phyloP scores from a whole-genome alignment of 176 grass and related monocot genomes.

The Panicum miliaceum region DNA sequence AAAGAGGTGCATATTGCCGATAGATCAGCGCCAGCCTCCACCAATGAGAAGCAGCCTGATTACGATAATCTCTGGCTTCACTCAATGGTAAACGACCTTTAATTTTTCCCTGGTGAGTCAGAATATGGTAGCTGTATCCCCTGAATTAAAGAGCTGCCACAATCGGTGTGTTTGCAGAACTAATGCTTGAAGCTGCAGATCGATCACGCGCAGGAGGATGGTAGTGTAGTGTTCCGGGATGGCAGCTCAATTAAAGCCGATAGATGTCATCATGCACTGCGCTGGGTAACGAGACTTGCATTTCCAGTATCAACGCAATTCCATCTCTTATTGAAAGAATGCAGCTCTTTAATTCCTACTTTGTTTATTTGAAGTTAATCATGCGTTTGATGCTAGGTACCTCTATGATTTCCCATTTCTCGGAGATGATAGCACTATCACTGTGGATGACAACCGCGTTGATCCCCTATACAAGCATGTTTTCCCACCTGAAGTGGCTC shows the following conservation, averaged over 20 bases:
- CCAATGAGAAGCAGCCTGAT: conserved; percentile 52
- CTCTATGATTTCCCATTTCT: conserved; percentile 75
- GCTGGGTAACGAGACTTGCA: conserved; percentile 63
- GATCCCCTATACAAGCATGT: conserved; percentile 79
- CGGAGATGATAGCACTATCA: conserved; percentile 52
- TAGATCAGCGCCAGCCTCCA: conserved; percentile 50
- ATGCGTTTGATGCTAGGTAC: conserved; percentile 55
- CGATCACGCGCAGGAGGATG: conserved; percentile 53
- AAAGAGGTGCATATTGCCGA: conserved; percentile 72
- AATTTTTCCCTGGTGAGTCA: conserved; percentile 47
- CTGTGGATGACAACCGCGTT: conserved; percentile 73
- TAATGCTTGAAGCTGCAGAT: conserved; percentile 57
- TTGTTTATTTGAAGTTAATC: conserved; percentile 27
- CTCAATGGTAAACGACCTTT: conserved; percentile 67
- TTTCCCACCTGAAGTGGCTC: conserved; percentile 60
- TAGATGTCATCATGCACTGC: conserved; percentile 84
- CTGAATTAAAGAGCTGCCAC: conserved; percentile 30
- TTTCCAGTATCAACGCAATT: not conserved
- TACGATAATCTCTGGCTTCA: conserved; percentile 87
- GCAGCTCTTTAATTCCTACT: too few relatives aligned
- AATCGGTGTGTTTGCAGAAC: conserved; percentile 2
- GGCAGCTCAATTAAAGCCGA: conserved; percentile 57
- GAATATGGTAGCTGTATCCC: conserved; percentile 43
- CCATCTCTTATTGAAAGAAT: not conserved
- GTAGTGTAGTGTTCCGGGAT: conserved; percentile 63